Conservation (phyloP, 2,329 filamentous ascomycete genomes). For the Aspergillus persii region DNA sequence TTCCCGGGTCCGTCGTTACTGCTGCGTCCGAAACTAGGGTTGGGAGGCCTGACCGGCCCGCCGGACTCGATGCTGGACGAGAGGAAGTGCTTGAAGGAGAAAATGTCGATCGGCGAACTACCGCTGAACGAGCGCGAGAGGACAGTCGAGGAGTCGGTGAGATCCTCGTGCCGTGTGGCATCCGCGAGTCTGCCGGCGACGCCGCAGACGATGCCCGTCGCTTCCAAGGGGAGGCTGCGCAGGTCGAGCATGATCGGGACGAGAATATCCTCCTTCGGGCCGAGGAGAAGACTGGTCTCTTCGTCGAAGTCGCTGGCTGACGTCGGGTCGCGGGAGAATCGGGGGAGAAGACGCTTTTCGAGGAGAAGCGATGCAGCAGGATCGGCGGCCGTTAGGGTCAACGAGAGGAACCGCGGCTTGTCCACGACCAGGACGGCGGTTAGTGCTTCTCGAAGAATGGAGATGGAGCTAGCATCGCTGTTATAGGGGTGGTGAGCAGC, state of each 20-base stretch:
- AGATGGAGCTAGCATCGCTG: constrained; percentile 36
- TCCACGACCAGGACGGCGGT: constrained; percentile 39
- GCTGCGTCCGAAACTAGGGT: constrained; percentile 10
- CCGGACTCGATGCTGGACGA: constrained; percentile 16
- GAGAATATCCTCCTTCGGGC: constrained; percentile 65
- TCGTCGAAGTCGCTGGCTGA: constrained; percentile 36
- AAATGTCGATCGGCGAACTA: constrained; percentile 13
- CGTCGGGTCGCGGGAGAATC: constrained; percentile 64
- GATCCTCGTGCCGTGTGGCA: constrained; percentile 55
- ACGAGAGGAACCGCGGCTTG: constrained; percentile 48
- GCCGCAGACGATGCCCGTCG: constrained; percentile 91
- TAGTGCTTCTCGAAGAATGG: constrained; percentile 39
- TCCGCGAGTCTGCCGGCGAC: constrained; percentile 80
- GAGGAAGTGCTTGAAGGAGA: constrained; percentile 10
- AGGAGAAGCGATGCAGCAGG: constrained; percentile 47
- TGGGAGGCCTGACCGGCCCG: constrained; percentile 9
- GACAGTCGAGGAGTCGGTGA: constrained; percentile 19
- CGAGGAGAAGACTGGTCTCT: constrained; percentile 68
- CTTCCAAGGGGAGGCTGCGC: constrained; percentile 74
- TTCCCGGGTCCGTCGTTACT: neutral
- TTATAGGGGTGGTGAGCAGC: constrained; percentile 59
- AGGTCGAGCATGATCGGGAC: constrained; percentile 89
- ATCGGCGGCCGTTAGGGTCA: constrained; percentile 46
- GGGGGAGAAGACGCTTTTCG: constrained; percentile 53
- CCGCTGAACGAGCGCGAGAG: constrained; percentile 18